A percentile compares a stretch with the other conserved stretches of the same genome.
These are phyloP conservation scores for Rhynchospora breviuscula DNA, from an alignment of 176 grass and related monocot genomes.

Conservation along the genomic window DNA sequence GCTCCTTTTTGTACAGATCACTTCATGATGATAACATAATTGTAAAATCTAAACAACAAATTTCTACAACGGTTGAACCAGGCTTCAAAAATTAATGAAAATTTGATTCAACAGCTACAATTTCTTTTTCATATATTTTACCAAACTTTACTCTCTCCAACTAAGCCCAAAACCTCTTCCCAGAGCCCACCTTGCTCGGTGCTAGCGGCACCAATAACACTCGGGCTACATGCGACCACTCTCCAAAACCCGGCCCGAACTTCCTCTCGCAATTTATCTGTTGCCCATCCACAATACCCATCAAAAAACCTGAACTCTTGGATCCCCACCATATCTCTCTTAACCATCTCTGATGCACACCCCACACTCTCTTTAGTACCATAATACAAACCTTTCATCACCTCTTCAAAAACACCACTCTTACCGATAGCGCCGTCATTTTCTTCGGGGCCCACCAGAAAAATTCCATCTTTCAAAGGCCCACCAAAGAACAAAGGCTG, in stretches of 20 bases:
- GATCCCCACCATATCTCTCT: slow-evolving; percentile 53
- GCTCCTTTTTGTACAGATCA: background rate
- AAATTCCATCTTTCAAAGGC: slow-evolving; percentile 69
- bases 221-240: slow-evolving; percentile 79
- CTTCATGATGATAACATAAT: background rate
- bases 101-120: background rate
- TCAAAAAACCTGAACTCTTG: slow-evolving; percentile 82
- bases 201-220: slow-evolving; percentile 40
- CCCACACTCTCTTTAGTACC: slow-evolving; percentile 69
- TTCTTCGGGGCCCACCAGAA: slow-evolving; percentile 45
- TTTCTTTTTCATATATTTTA: slow-evolving; percentile 26
- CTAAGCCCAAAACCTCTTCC: slow-evolving; percentile 73
- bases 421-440: background rate
- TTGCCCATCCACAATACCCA: slow-evolving; percentile 81
- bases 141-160: slow-evolving; percentile 60
- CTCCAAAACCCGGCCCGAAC: slow-evolving; percentile 56
- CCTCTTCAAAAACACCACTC: slow-evolving; percentile 83
- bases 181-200: slow-evolving; percentile 49
- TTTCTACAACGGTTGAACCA: background rate
- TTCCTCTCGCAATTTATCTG: slow-evolving; percentile 67
- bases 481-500: slow-evolving; percentile 87
- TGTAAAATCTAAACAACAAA: background rate
- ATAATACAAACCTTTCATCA: slow-evolving; percentile 71
- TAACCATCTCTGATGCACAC: slow-evolving; percentile 78
- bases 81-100: background rate